These are phyloP conservation scores for Rutstroemia sp. DNA, from an alignment of 2,329 filamentous ascomycete genomes.

Conservation along the genomic window DNA sequence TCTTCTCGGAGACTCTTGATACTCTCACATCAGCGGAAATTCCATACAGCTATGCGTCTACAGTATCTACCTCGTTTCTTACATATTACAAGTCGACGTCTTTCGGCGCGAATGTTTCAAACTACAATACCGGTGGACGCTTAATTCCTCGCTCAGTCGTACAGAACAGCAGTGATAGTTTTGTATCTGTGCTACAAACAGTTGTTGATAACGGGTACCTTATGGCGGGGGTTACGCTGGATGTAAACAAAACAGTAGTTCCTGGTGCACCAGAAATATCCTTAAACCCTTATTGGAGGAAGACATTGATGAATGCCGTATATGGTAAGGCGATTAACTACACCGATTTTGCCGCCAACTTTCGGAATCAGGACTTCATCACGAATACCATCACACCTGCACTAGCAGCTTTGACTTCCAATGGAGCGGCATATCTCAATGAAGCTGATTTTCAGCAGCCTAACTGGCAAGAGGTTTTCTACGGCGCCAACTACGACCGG, in stretches of 20 bases:
- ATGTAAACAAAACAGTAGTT: neutral
- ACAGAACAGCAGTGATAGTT: neutral
- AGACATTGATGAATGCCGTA: neutral
- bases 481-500: neutral
- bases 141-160: neutral
- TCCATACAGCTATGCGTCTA: neutral
- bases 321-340: neutral
- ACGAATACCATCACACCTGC: neutral
- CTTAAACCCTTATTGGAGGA: constrained; percentile 2
- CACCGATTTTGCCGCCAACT: neutral
- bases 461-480: neutral
- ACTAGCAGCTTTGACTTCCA: neutral
- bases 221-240: constrained; percentile 1
- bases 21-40: neutral
- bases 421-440: neutral
- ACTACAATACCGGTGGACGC: neutral
- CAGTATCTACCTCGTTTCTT: neutral
- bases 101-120: constrained; percentile 3
- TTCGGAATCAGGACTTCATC: neutral
- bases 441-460: neutral
- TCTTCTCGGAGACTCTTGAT: neutral
- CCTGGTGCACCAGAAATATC: neutral
- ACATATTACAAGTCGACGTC: neutral
- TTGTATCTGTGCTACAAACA: neutral
- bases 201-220: neutral